Evolutionary conservation across 75 land plant species (phyloP).

Genomic region (Chamaecyparis obtusa): DNA sequence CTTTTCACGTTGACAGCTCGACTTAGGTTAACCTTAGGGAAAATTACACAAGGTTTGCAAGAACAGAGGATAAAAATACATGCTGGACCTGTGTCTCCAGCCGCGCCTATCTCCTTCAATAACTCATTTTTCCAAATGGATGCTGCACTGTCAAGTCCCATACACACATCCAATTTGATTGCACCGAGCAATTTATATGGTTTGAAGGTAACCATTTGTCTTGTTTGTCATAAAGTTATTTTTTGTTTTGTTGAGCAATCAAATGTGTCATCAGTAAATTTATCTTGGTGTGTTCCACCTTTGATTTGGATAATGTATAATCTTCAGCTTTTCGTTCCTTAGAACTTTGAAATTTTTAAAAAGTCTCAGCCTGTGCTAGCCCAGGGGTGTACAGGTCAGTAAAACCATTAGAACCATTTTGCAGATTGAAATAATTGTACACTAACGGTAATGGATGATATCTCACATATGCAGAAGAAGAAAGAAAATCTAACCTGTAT

Average conservation of each 20-base stretch:
- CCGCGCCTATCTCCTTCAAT: conserved; percentile 33
- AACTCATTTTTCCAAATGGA: conserved; percentile 36
- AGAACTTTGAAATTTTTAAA: no score
- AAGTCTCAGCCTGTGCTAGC: no score
- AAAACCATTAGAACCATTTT: no score
- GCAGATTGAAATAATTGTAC: background rate
- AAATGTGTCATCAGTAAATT: background rate
- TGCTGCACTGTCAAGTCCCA: conserved; percentile 52
- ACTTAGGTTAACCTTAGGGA: conserved; percentile 65
- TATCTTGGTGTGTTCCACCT: background rate
- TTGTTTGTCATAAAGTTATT: background rate
- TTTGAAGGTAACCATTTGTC: conserved; percentile 59
- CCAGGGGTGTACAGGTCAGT: no score
- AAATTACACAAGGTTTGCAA: conserved; percentile 69
- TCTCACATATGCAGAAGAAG: background rate
- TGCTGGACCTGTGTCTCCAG: conserved; percentile 15
- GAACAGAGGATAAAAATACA: conserved; percentile 74
- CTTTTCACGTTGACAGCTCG: conserved; percentile 41
- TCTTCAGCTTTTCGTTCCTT: background rate
- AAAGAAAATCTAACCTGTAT: background rate
- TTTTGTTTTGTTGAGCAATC: background rate
- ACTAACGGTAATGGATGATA: background rate
- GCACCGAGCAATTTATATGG: conserved; percentile 55
- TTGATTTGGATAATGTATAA: background rate
- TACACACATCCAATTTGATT: conserved; percentile 29